Base-by-base conservation (phyloP, 495 filamentous ascomycete species). In the Glarea lozoyensis region DNA sequence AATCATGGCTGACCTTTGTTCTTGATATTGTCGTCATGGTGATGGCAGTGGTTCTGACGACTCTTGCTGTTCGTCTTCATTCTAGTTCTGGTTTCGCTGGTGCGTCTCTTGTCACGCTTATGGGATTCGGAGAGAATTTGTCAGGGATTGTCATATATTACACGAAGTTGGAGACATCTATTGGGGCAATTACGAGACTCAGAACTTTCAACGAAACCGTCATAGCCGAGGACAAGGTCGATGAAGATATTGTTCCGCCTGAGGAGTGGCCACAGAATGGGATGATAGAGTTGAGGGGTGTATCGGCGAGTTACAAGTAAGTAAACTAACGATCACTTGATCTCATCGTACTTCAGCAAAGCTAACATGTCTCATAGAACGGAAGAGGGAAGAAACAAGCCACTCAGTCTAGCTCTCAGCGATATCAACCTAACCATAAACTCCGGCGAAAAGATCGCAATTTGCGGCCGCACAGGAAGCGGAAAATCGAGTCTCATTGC, bases 291-390 rank as follows among this genome's bases (percentile, higher is more conserved):
- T 65, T 63, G 6, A 43, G 70, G 15, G 67, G 69, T 44, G 53
- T 75, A 29, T 62, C 65, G 18, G 63, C 56, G 3, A 65, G 62
- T 43, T 65, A 9, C 76, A 77, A 43, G 49, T 73, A 1, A 67
- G 76, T 54, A 16, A 41, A 9, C 10, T 35, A 35, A n/a, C n/a
- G n/a, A n/a, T n/a, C n/a, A n/a, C n/a, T n/a, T n/a, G 6, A 35
- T 35, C 32, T 35, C 17, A 9, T 10, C 32, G 32, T 35, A 16
- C 25, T 7, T 7, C 25, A 7, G n/a, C 25, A 29, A 29, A 7
- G 25, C 25, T 29, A 29, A 29, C 25, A 5, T 15, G 10, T 5
- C 32, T 9, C 6, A 15, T 5, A 35, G 32, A 9, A 10, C 15
- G 9, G 32, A 35, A 10, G 15, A 16, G 6, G 6, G 17, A 10